phyloP scores from a whole-genome alignment of 148 eudicot species.

The Fagopyrum tataricum region DNA sequence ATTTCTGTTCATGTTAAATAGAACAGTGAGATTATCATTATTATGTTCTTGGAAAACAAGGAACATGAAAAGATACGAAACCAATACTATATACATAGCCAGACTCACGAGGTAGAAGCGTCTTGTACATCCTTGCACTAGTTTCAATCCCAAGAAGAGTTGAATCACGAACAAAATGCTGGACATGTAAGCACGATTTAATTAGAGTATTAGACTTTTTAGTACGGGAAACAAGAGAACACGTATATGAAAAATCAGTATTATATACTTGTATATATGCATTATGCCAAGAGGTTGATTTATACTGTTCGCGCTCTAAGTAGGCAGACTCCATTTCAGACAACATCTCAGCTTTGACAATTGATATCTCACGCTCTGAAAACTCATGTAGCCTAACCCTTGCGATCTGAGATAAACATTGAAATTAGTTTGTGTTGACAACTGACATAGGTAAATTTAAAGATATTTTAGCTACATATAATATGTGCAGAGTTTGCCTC shows the following conservation, averaged over 20 bases:
- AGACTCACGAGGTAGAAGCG: constrained; percentile 9
- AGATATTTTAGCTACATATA: no score
- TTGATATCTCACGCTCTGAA: constrained; percentile 71
- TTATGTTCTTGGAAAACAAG: neutral
- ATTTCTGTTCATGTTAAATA: neutral
- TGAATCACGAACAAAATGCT: neutral
- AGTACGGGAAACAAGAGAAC: no score
- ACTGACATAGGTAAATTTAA: no score
- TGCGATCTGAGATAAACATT: constrained; percentile 38
- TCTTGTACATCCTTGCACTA: no score
- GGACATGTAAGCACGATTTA: no score
- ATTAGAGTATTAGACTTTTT: no score
- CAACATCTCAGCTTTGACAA: constrained; percentile 52
- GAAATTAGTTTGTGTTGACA: neutral
- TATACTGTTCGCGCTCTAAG: constrained; percentile 71
- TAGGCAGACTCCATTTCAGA: constrained; percentile 83
- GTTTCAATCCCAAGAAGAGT: neutral
- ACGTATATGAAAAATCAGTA: neutral
- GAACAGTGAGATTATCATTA: neutral
- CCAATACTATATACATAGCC: neutral
- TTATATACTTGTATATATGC: constrained; percentile 56
- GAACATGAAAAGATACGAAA: neutral
- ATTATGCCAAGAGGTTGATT: constrained; percentile 64
- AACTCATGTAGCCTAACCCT: constrained; percentile 59
- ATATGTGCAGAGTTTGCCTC: no score